Base-by-base conservation (phyloP, 2,329 filamentous ascomycete species). In the Diaporthe vaccinii region DNA sequence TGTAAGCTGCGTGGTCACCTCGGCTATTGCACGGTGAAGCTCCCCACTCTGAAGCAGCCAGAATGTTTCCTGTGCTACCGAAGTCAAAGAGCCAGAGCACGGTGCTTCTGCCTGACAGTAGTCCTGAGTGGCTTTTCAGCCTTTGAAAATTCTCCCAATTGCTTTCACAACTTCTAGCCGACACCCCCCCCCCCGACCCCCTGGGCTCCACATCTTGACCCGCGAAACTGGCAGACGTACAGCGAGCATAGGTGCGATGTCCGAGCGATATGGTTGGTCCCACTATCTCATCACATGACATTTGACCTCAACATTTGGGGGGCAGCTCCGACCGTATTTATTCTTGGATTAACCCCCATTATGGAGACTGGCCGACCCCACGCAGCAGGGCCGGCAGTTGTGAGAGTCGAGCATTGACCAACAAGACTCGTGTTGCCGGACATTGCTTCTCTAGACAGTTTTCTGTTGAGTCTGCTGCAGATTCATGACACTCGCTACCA, bases 291-390 rank as follows among this genome's bases (percentile, higher is more conserved):
- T 68, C 46, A 68, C 46, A 68, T 68, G 46, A 68, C 65, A 14
- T n/a, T 28, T 5, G 10, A 68, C 65, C 65, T 68, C 46, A 68
- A 39, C n/a, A 53, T 53, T 68, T 55, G 46, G n/a, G 46, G 4
- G 34, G 4, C 44, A 49, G 6, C 53, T 25, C 53, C 58, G 22
- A 36, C 39, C 31, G 46, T 53, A 51, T 53, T 68, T 51, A 51
- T 51, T 68, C 62, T 53, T 68, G 46, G 65, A 20, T 31, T 36
- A 28, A 25, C 46, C 65, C 46, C 62, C 44, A 53, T 68, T 68
- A 68, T 53, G 65, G 31, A 53, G 65, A 34, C 31, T 39, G 7
- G 1, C 20, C 4, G 46, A 14, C n/a, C 34, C 46, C 46, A 53
- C 31, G 44, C 46, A 36, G 44, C 44, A 36, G 34, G 12, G 31